Conservation (phyloP, 2,329 filamentous ascomycete genomes). For the Juglanconis oblonga region DNA sequence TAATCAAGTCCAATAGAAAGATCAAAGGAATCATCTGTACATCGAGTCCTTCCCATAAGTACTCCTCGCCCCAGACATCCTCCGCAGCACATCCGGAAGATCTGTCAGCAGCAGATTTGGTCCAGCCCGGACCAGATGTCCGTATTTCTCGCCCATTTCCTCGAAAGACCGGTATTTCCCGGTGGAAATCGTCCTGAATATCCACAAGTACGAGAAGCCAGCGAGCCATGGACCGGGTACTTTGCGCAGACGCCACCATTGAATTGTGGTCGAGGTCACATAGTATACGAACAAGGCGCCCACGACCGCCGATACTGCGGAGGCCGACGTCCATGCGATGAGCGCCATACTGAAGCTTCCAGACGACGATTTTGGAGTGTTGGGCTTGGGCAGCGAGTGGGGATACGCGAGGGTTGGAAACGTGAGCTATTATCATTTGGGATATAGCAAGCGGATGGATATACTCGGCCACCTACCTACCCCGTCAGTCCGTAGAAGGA, state of each 20-base stretch:
- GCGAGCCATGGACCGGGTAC: slow-evolving; percentile 28
- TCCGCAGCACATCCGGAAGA: slow-evolving; percentile 29
- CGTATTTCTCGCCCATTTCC: slow-evolving; percentile 24
- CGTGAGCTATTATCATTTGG: too few relatives aligned
- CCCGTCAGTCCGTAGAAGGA: too few relatives aligned
- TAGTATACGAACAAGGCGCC: background rate
- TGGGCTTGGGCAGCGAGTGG: too few relatives aligned
- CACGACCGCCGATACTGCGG: too few relatives aligned
- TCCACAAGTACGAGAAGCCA: slow-evolving; percentile 32
- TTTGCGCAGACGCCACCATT: slow-evolving; percentile 21
- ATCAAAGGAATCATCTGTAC: background rate
- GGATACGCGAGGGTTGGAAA: too few relatives aligned
- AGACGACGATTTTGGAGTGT: too few relatives aligned
- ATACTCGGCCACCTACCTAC: too few relatives aligned
- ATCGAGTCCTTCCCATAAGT: slow-evolving; percentile 25
- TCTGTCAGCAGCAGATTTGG: slow-evolving; percentile 34
- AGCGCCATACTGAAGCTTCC: too few relatives aligned
- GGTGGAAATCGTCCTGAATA: slow-evolving; percentile 20
- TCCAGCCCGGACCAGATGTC: slow-evolving; percentile 31
- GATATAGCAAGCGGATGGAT: too few relatives aligned
- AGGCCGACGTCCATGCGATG: too few relatives aligned
- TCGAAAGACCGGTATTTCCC: slow-evolving; percentile 24
- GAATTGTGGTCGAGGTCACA: background rate
- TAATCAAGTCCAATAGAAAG: background rate
- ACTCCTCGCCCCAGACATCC: slow-evolving; percentile 27